Evolutionary conservation across 768 basidiomycete genomes (phyloP).

Genomic region (Paxillus ammoniavirescens): DNA sequence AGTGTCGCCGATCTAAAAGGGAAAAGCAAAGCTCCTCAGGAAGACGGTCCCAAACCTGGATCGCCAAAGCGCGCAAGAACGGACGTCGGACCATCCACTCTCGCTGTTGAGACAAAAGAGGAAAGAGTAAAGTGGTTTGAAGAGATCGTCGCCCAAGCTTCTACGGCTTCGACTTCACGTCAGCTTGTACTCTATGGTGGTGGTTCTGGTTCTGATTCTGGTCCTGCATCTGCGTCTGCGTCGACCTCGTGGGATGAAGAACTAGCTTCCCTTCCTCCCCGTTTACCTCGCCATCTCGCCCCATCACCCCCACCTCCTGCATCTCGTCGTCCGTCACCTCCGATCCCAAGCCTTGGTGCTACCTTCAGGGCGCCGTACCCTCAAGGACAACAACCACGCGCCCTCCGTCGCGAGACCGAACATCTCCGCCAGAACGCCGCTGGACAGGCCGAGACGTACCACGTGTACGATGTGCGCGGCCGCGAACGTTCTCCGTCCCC

Average conservation of each 20-base stretch:
- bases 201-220: not conserved
- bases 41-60: not conserved
- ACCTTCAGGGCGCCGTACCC: not conserved
- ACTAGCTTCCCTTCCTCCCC: not conserved
- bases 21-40: not conserved
- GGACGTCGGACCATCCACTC: not conserved
- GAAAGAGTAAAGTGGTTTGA: not conserved
- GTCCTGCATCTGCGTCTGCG: not conserved
- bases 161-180: not conserved
- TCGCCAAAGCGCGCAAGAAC: not conserved
- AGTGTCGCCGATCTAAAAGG: not conserved
- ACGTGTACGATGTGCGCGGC: not conserved
- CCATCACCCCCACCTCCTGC: not conserved
- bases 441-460: slow-evolving; percentile 1
- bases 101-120: not conserved
- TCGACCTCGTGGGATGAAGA: too few relatives aligned
- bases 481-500: not conserved
- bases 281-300: not conserved
- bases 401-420: slow-evolving; percentile 3
- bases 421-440: slow-evolving; percentile 1
- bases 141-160: not conserved
- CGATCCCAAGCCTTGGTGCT: not conserved
- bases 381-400: not conserved
- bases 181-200: not conserved
- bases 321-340: not conserved